phyloP scores from a whole-genome alignment of 306 rosid genomes.

The Mimosa pudica region DNA sequence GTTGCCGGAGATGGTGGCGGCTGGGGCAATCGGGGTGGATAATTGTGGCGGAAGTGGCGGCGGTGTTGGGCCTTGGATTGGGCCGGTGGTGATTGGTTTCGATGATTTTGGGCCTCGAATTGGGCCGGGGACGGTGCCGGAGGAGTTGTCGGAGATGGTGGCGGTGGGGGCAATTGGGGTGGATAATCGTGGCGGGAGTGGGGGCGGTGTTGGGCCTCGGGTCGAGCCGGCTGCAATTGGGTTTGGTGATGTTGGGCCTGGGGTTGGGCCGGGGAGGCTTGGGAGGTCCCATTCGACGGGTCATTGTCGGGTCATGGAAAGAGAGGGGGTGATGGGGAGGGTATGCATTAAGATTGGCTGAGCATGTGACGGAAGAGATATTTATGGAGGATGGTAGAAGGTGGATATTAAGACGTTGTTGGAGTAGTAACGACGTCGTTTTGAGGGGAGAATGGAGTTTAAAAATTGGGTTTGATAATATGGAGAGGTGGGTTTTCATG shows the following conservation, averaged over 20 bases:
- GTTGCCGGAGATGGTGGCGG: no score
- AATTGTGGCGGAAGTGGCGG: no score
- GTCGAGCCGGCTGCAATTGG: no score
- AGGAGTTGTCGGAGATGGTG: no score
- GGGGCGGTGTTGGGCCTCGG: no score
- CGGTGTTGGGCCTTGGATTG: no score
- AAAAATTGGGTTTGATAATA: neutral
- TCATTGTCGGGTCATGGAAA: conserved; percentile 41
- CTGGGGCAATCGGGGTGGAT: no score
- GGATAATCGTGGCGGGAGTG: neutral
- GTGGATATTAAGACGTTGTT: conserved; percentile 31
- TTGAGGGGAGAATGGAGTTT: conserved; percentile 31
- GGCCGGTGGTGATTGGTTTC: no score
- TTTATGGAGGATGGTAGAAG: neutral
- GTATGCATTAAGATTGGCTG: conserved; percentile 45
- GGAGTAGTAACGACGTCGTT: conserved; percentile 38
- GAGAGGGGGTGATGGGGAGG: conserved; percentile 40
- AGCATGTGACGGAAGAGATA: conserved; percentile 41
- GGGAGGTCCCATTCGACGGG: conserved; percentile 63
- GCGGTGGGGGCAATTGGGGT: neutral
- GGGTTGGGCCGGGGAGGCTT: conserved; percentile 12
- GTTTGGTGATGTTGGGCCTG: no score
- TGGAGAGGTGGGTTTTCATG: neutral
- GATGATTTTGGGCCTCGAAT: no score
- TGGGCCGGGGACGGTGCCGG: no score